phyloP scores from a whole-genome alignment of 2,329 filamentous ascomycete species.

The Camillea tinctor region DNA sequence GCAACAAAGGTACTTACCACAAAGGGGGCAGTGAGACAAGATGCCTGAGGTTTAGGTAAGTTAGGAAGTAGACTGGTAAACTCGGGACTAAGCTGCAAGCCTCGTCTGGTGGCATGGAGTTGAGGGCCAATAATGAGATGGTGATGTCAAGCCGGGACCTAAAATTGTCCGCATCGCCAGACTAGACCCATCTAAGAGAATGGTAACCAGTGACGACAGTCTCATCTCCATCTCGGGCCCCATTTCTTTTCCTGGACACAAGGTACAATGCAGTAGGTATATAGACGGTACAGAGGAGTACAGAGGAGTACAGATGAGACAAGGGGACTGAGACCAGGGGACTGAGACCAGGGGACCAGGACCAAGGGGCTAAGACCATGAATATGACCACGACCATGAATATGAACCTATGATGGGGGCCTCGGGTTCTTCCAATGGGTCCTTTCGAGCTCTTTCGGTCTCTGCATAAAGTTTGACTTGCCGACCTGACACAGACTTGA shows the following conservation, averaged over 20 bases:
- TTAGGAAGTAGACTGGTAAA: background rate
- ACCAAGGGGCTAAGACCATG: background rate
- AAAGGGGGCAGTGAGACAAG: background rate
- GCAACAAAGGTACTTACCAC: background rate
- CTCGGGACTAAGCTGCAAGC: slow-evolving; percentile 7
- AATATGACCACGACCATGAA: too few species aligned
- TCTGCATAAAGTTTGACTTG: too few species aligned
- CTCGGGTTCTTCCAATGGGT: background rate
- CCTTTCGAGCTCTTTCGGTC: background rate
- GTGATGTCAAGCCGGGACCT: slow-evolving; percentile 29
- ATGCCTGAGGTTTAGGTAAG: background rate
- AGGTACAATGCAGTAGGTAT: background rate
- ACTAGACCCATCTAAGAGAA: background rate
- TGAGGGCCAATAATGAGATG: slow-evolving; percentile 16
- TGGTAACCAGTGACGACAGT: slow-evolving; percentile 8
- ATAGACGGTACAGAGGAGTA: too few species aligned
- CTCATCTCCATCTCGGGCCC: slow-evolving; percentile 14
- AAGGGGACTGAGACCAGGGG: background rate
- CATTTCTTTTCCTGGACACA: background rate
- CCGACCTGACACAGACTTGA: background rate
- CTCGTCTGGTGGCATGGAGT: slow-evolving; percentile 12
- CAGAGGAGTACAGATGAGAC: too few species aligned
- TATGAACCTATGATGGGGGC: background rate
- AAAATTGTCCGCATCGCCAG: slow-evolving; percentile 15
- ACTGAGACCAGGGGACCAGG: background rate